phyloP scores from a whole-genome alignment of 2,329 filamentous ascomycete genomes.

The Dactylellina haptotyla region DNA sequence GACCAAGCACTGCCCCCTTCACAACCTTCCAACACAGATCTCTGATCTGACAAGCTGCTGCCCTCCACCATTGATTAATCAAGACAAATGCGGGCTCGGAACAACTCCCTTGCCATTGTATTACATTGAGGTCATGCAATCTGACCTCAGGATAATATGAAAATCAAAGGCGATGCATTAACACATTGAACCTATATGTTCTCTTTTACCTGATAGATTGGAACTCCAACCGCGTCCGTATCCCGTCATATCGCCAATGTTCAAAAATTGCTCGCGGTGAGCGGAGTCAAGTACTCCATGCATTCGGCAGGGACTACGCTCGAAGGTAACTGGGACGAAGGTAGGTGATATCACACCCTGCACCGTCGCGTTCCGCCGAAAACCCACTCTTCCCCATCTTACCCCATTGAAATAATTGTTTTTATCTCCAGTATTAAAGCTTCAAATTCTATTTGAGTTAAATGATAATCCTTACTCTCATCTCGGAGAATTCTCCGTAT shows the following conservation, averaged over 20 bases:
- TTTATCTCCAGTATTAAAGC: no score
- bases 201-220: slow-evolving; percentile 68
- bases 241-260: slow-evolving; percentile 87
- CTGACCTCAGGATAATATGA: slow-evolving; percentile 24
- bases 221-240: slow-evolving; percentile 79
- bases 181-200: not conserved
- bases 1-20: slow-evolving; percentile 21
- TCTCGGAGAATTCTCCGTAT: slow-evolving; percentile 35
- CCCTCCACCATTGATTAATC: not conserved
- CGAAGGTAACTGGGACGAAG: slow-evolving; percentile 89
- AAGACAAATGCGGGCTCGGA: slow-evolving; percentile 26
- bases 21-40: not conserved
- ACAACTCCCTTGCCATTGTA: slow-evolving; percentile 38
- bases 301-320: slow-evolving; percentile 94
- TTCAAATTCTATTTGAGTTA: not conserved
- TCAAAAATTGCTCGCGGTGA: slow-evolving; percentile 82
- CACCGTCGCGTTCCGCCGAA: not conserved
- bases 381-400: not conserved
- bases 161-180: slow-evolving; percentile 1
- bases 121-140: slow-evolving; percentile 8
- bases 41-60: not conserved
- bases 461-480: slow-evolving; percentile 7
- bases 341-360: slow-evolving; percentile 11
- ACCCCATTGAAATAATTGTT: no score
- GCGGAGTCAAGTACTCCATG: slow-evolving; percentile 84